Percentiles rank a stretch among this genome's conserved stretches.
Evolutionary conservation across 2,329 filamentous ascomycete species (phyloP).

Genomic region (Teratosphaeria destructans): DNA sequence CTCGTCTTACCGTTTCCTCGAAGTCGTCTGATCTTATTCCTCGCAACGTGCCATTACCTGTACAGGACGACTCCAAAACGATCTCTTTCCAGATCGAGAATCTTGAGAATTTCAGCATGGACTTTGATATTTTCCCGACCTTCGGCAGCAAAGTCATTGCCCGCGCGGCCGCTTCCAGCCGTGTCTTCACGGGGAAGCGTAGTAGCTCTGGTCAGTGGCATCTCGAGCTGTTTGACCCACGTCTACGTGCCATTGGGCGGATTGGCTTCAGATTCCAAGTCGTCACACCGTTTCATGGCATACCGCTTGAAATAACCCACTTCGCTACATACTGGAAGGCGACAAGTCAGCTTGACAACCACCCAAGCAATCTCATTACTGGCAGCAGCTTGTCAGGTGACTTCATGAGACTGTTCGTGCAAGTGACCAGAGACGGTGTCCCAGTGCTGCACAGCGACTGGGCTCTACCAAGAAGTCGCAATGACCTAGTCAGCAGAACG

Average conservation of each 20-base stretch:
- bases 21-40: conserved; percentile 94
- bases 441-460: conserved; percentile 83
- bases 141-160: conserved; percentile 97
- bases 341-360: conserved; percentile 81
- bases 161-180: conserved; percentile 83
- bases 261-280: conserved; percentile 92
- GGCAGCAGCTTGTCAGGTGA: conserved; percentile 94
- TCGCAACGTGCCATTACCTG: conserved; percentile 86
- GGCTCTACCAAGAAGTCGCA: conserved; percentile 44
- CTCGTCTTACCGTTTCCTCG: conserved; percentile 88
- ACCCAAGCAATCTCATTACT: conserved; percentile 78
- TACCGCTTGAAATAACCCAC: conserved; percentile 89
- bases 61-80: conserved; percentile 88
- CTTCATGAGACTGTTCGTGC: conserved; percentile 83
- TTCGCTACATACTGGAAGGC: conserved; percentile 99
- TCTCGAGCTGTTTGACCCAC: conserved; percentile 83
- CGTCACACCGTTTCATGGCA: conserved; percentile 88
- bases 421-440: conserved; percentile 77
- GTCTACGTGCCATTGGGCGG: conserved; percentile 82
- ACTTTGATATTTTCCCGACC: conserved; percentile 95
- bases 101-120: conserved; percentile 81
- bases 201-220: conserved; percentile 73
- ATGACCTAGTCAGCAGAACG: conserved; percentile 72
- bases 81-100: conserved; percentile 96
- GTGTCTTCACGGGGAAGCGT: conserved; percentile 65